Evolutionary conservation across 2,329 filamentous ascomycete species (phyloP).

Genomic region (Leptographium wingfieldii): DNA sequence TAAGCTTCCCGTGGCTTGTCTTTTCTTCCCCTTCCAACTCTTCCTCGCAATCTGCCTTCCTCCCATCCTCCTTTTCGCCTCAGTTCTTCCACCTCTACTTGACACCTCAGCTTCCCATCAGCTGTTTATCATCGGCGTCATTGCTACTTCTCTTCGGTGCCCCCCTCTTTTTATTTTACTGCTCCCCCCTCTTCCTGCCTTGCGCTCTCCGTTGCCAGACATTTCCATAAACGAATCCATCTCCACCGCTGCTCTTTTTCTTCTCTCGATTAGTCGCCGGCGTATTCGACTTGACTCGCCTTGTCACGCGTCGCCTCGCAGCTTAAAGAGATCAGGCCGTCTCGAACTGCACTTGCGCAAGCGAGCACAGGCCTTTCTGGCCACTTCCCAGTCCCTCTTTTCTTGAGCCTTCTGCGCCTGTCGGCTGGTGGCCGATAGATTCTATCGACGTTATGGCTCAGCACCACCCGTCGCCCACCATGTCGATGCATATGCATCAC

Average conservation of each 20-base stretch:
- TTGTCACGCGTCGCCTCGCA: neutral
- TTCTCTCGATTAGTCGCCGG: neutral
- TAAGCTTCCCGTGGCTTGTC: neutral
- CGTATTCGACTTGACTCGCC: neutral
- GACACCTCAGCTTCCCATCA: neutral
- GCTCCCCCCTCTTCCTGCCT: neutral
- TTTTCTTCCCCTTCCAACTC: neutral
- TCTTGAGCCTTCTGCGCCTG: neutral
- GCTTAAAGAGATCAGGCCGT: neutral
- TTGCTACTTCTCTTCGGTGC: neutral
- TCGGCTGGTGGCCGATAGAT: neutral
- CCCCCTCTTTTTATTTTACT: neutral
- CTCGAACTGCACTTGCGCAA: neutral
- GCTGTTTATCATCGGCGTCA: neutral
- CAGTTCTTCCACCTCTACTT: neutral
- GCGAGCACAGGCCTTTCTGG: neutral
- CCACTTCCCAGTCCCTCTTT: conserved; percentile 5
- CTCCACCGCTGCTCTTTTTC: neutral
- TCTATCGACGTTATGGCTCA: conserved; percentile 45
- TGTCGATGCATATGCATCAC: conserved; percentile 54
- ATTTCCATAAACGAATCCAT: neutral
- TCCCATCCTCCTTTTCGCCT: conserved; percentile 1
- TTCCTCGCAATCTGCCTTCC: neutral
- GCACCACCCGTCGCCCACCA: conserved; percentile 69
- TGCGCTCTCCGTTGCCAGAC: neutral